phyloP scores from a whole-genome alignment of 345 rosid genomes.

The Durio zibethinus region DNA sequence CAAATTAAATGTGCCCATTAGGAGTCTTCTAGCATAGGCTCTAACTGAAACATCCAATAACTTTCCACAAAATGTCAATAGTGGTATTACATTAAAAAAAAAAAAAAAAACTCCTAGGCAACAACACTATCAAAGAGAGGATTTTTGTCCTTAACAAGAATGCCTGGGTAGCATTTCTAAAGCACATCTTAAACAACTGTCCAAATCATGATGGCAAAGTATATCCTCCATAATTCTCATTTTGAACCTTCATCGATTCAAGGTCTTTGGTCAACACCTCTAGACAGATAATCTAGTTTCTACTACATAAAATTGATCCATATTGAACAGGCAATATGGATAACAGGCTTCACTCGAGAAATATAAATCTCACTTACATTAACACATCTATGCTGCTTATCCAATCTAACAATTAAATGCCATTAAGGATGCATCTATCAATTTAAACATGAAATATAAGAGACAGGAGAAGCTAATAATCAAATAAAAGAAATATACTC shows the following conservation, averaged over 20 bases:
- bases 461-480: background rate
- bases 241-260: background rate
- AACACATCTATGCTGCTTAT: background rate
- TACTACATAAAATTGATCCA: background rate
- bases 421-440: background rate
- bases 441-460: background rate
- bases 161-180: background rate
- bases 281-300: background rate
- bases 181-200: background rate
- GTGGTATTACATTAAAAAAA: background rate
- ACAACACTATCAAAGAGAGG: background rate
- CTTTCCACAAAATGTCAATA: background rate
- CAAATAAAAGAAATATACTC: background rate
- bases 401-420: background rate
- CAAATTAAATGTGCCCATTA: background rate
- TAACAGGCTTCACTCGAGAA: background rate
- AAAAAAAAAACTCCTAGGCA: background rate
- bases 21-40: background rate
- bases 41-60: background rate
- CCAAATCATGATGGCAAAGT: background rate
- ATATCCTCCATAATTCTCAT: background rate
- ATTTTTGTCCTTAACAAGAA: background rate
- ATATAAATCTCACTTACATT: background rate
- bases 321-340: background rate
- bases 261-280: background rate